Evolutionary conservation across 2,329 filamentous ascomycete genomes (phyloP).

Genomic region (Epicoccum nigrum): DNA sequence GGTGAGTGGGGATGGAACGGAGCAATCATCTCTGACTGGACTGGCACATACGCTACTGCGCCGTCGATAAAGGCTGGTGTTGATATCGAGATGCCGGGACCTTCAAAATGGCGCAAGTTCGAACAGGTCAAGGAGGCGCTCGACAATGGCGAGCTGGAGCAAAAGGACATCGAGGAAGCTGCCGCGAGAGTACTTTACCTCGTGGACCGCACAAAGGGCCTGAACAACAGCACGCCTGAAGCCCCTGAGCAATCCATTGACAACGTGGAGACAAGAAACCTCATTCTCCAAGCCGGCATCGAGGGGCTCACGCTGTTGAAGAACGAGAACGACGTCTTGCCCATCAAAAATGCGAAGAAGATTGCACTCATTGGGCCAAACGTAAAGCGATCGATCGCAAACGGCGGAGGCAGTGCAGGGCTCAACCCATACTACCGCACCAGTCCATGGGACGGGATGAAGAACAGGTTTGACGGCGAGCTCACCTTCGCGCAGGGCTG

Average conservation of each 20-base stretch:
- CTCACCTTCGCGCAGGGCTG: slow-evolving; percentile 67
- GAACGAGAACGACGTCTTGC: slow-evolving; percentile 65
- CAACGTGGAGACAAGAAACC: slow-evolving; percentile 60
- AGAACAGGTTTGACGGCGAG: slow-evolving; percentile 59
- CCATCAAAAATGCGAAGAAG: slow-evolving; percentile 62
- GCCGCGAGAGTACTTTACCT: slow-evolving; percentile 66
- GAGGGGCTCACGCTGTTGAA: slow-evolving; percentile 70
- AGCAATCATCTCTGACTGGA: slow-evolving; percentile 53
- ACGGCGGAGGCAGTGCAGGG: slow-evolving; percentile 70
- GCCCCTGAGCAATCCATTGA: slow-evolving; percentile 62
- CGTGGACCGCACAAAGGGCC: slow-evolving; percentile 66
- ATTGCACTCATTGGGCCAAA: slow-evolving; percentile 72
- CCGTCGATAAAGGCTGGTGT: slow-evolving; percentile 48
- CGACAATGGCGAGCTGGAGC: slow-evolving; percentile 50
- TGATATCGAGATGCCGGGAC: slow-evolving; percentile 51
- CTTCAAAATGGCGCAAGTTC: slow-evolving; percentile 48
- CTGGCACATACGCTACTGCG: slow-evolving; percentile 48
- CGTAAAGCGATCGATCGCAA: slow-evolving; percentile 70
- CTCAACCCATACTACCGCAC: slow-evolving; percentile 73
- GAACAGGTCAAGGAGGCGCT: slow-evolving; percentile 44
- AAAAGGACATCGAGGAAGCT: slow-evolving; percentile 54
- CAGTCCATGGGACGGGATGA: slow-evolving; percentile 68
- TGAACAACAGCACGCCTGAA: slow-evolving; percentile 62
- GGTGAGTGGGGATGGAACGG: slow-evolving; percentile 53
- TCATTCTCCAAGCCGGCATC: slow-evolving; percentile 66